Base-by-base conservation (phyloP, 495 filamentous ascomycete species). In the Aspergillus mulundensis region DNA sequence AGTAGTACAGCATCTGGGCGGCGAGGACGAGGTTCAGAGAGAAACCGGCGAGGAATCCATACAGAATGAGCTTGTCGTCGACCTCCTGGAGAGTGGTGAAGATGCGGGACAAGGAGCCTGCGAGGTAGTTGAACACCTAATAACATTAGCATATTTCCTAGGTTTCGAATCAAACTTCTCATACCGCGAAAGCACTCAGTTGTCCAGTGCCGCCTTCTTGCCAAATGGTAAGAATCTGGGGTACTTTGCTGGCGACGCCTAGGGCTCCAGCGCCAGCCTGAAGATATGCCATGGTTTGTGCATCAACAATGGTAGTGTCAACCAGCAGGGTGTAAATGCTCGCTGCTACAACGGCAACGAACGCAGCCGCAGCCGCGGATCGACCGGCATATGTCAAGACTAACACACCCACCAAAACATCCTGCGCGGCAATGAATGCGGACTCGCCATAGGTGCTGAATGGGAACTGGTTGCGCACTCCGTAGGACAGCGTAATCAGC, bases 81-180 rank as follows among this genome's bases (percentile, higher is more conserved):
- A 97, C 91, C 77, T 98, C 94, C 64, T 96, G 90, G 46, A 97
- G 71, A 2, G 95, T 98, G 18, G 94, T 98, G 72, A 96, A 97
- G 77, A 98, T 95, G 63, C 94, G 86, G 12, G 90, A 87, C 38
- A 96, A 83, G 54, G 89, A 94, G 12, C 94, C 94, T 63, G 83
- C 77, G 62, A 98, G 90, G 72, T 96, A 98, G 79, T 95, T 97
- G 79, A 97, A 96, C 49, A 98, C 91, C 93, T 97, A 63, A 43
- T 57, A 19, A 40, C 34, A 46, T 65, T 48, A 66, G 56, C 39
- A 30, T 16, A 16, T 12, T 28, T 46, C 20, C 11, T 32, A 30
- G 30, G 16, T 23, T n/a, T 12, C 51, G 43, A n/a, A 48, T 14
- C 45, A 46, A 8, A 28, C 8, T 28, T 28, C 4, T 81, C 88